These are phyloP conservation scores for Erysimum cheiranthoides DNA, from an alignment of 345 rosid genomes.

Conservation along the genomic window DNA sequence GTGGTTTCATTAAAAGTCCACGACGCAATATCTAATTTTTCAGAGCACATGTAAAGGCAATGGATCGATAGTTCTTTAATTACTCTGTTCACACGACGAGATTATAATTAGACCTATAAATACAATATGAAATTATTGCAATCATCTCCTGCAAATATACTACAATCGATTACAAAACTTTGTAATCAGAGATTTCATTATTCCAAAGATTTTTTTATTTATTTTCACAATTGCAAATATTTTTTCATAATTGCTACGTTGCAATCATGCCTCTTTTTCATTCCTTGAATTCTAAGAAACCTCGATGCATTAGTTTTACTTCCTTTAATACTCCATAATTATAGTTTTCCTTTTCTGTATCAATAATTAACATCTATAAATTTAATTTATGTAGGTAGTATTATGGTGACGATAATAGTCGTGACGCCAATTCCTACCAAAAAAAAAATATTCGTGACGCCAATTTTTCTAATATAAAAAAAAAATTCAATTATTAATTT, in stretches of 20 bases:
- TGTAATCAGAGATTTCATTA: constrained; percentile 20
- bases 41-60: constrained; percentile 38
- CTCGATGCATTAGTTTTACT: constrained; percentile 37
- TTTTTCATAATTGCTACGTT: constrained; percentile 30
- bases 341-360: constrained; percentile 8
- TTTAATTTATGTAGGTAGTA: constrained; percentile 28
- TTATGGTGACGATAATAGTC: too few species aligned
- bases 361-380: constrained; percentile 2
- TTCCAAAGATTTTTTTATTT: constrained; percentile 4
- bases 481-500: too few species aligned
- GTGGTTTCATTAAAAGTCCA: constrained; percentile 33
- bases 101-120: constrained; percentile 33
- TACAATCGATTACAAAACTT: constrained; percentile 33
- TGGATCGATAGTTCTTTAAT: constrained; percentile 20
- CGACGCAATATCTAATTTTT: constrained; percentile 31
- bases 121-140: constrained; percentile 31
- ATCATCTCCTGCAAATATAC: constrained; percentile 33
- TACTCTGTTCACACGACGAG: constrained; percentile 42
- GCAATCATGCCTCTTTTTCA: constrained; percentile 40
- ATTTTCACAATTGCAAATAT: background rate
- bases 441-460: too few species aligned
- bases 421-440: too few species aligned
- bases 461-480: too few species aligned
- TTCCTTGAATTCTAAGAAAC: constrained; percentile 46
- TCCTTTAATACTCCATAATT: constrained; percentile 17